Base-by-base conservation (phyloP, 305 asterid species). In the Rubia balearica region DNA sequence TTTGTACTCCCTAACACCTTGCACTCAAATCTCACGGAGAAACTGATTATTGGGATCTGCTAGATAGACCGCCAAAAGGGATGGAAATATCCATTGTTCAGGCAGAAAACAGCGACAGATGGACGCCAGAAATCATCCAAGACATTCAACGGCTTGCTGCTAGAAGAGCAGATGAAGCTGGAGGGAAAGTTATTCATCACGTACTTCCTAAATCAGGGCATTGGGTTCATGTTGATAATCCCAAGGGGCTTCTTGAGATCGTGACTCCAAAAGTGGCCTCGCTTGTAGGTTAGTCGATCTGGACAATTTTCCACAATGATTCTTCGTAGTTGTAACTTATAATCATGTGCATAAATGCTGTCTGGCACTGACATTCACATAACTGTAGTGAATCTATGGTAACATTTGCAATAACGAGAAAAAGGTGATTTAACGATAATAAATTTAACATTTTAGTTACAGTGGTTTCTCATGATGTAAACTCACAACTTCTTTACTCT, bases 141-240 rank as follows among this genome's bases (percentile, higher is more conserved):
- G 85, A 70, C 76, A 92, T 94, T 17, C 81, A 89, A 73, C 69
- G 43, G 68, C 61, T 87, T 38, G 80, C 79, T 48, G 73, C 87
- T 36, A 80, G 74, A 71, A 75, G 75, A 64, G 76, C 33, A 13
- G 77, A 69, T 80, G 87, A 76, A 81, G 73, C 67, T 43, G 87
- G 78, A 67, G 96, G 96, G 73, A 87, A 81, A 74, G 75, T 88
- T 65, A 84, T 83, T 2, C 74, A 83, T 78, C 85, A 88, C 72
- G 80, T 91, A 72, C 91, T 94, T 66, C 96, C 91, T 22, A 85
- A 88, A 33, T 83, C 98, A 0, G 98, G 97, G 9, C 97, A 89
- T 68, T 94, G 97, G 99, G 97, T 94, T 88, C 99, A 94, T 75
- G 93, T 88, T 16, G 99, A 94, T 65, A 94, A 94, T 73, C 96